Conservation (phyloP, 495 filamentous ascomycete genomes). For the Niebla homalea region DNA sequence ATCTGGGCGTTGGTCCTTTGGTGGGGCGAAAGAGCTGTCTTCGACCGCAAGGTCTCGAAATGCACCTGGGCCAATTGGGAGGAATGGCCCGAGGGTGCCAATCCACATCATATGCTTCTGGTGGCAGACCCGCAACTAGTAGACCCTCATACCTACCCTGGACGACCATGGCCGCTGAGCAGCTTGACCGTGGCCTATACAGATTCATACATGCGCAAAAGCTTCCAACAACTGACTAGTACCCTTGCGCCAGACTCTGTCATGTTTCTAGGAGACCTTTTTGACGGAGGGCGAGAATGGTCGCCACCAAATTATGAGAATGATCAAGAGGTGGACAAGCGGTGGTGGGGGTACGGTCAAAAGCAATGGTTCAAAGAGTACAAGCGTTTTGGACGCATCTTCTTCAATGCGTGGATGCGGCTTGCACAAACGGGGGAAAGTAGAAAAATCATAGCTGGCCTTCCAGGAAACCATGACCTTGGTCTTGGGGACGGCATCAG, state of each 20-base stretch:
- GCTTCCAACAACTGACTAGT: conserved; percentile 57
- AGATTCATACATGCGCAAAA: conserved; percentile 75
- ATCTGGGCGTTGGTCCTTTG: conserved; percentile 69
- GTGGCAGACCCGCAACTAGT: conserved; percentile 96
- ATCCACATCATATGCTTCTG: conserved; percentile 75
- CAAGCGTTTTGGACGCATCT: conserved; percentile 63
- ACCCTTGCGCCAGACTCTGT: conserved; percentile 65
- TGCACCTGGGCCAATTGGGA: conserved; percentile 86
- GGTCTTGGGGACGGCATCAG: conserved; percentile 82
- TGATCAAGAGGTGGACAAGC: conserved; percentile 29
- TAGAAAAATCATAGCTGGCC: conserved; percentile 59
- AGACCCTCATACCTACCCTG: conserved; percentile 92
- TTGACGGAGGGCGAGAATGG: conserved; percentile 97
- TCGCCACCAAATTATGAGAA: conserved; percentile 44
- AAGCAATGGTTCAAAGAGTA: conserved; percentile 77
- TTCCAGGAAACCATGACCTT: conserved; percentile 96
- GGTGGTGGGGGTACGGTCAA: conserved; percentile 63
- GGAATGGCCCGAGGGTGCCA: conserved; percentile 64
- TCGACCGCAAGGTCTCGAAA: conserved; percentile 47
- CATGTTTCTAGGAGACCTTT: conserved; percentile 86
- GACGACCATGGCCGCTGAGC: conserved; percentile 77
- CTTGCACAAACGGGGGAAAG: conserved; percentile 10
- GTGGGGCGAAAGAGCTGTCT: conserved; percentile 78
- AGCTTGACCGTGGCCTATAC: conserved; percentile 68
- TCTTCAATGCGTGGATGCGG: conserved; percentile 49